Evolutionary conservation across 257 asterid species (phyloP).

Genomic region (Scutellaria minor): DNA sequence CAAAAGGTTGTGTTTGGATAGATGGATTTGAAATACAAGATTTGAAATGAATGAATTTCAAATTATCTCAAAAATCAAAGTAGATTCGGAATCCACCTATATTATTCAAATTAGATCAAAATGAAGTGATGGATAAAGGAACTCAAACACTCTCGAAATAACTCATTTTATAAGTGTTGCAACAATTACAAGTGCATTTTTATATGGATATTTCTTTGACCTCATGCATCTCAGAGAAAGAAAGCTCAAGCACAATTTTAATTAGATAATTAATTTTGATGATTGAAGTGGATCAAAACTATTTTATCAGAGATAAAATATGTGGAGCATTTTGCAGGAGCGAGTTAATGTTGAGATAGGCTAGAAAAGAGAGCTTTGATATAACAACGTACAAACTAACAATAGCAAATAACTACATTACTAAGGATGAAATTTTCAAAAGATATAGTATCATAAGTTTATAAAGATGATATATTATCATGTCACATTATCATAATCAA

Average conservation of each 20-base stretch:
- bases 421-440: background rate
- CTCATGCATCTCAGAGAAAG: constrained; percentile 7
- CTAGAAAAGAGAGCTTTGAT: constrained; percentile 2
- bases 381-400: background rate
- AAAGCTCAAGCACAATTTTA: constrained; percentile 6
- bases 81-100: no score
- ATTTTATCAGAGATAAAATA: background rate
- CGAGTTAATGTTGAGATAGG: constrained; percentile 7
- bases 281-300: background rate
- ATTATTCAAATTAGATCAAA: no score
- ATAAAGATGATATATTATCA: background rate
- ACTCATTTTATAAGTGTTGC: no score
- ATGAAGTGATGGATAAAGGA: no score
- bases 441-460: background rate
- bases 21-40: no score
- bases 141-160: no score
- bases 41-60: no score
- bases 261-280: background rate
- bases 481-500: constrained; percentile 9
- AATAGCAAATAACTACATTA: background rate
- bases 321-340: background rate
- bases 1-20: no score
- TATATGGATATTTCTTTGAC: constrained; percentile 21
- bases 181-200: background rate
- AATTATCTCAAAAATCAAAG: no score